Conservation (phyloP, 208 protist genomes). For the Leishmania major region DNA sequence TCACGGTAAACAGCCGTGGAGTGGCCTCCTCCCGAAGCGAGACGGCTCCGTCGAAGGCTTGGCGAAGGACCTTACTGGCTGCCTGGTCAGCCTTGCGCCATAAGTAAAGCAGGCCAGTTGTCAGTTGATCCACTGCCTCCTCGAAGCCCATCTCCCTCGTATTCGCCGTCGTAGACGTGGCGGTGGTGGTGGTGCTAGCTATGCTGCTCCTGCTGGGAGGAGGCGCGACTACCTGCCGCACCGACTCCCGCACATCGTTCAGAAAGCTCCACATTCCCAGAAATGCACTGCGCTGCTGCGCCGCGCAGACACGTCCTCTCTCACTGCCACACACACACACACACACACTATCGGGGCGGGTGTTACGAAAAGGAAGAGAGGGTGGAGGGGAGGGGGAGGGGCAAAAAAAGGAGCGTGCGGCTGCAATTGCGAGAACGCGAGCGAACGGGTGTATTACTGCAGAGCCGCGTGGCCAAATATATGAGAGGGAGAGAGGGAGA, state of each 20-base stretch:
- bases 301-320: not conserved
- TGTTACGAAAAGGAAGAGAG: not conserved
- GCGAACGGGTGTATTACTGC: not conserved
- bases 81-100: slow-evolving; percentile 47
- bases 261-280: slow-evolving; percentile 26
- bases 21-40: slow-evolving; percentile 28
- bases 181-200: not conserved
- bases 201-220: not conserved
- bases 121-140: slow-evolving; percentile 13
- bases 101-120: slow-evolving; percentile 18
- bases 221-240: slow-evolving; percentile 28
- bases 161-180: not conserved
- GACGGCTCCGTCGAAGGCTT: slow-evolving; percentile 26
- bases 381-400: not conserved
- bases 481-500: not conserved
- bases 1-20: slow-evolving; percentile 42
- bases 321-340: not conserved
- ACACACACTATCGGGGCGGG: not conserved
- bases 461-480: not conserved
- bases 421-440: not conserved
- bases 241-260: slow-evolving; percentile 29
- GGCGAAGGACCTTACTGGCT: slow-evolving; percentile 34
- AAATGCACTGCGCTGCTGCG: not conserved
- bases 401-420: not conserved
- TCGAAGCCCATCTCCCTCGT: slow-evolving; percentile 11